Base-by-base conservation (phyloP, 2,329 filamentous ascomycete species). In the Aphanocladium album region DNA sequence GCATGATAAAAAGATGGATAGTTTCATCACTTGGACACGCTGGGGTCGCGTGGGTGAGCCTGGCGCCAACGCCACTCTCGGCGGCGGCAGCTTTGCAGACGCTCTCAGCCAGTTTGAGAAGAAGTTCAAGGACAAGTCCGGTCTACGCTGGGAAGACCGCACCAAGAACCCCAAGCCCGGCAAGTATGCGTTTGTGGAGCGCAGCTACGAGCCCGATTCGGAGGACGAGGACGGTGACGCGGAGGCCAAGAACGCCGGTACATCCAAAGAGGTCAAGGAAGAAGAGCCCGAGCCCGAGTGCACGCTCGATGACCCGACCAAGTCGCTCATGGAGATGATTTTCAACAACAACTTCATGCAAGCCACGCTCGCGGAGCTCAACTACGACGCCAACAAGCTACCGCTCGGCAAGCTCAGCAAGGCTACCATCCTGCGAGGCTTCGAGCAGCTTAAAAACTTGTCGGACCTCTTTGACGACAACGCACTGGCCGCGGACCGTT, bases 321-420 rank as follows among this genome's bases (percentile, higher is more conserved):
- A 91, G 69, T 76, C 84, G 9, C 76, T 96, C 21, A 87, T 96
- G 80, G 77, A 86, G 62, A 83, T 96, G 64, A 96, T 96, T 62
- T 96, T 96, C 79, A 93, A 96, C 71, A 81, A 85, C 61, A 71
- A 86, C 23, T 87, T 88, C 70, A 91, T 96, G 72, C 78, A 83
- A 23, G 80, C 81, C 21, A 83, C 85, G 39, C 89, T 91, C 86
- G 71, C 74, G 1, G 78, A 82, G 1, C 77, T 91, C 65, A 89
- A 89, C 65, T 91, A 91, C 66, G 87, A 91, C 66, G 79, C 83
- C 11, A 80, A 88, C 64, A 96, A 96, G 72, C 77, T 96, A 45
- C 91, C 91, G 0, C 78, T 96, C 1, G 92, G 91, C 5, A 96
- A 95, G 70, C 81, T 96, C 25, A 91, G 89, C 78, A 91, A 93